phyloP scores from a whole-genome alignment of 2,329 filamentous ascomycete genomes.

The Aspergillus sp. region DNA sequence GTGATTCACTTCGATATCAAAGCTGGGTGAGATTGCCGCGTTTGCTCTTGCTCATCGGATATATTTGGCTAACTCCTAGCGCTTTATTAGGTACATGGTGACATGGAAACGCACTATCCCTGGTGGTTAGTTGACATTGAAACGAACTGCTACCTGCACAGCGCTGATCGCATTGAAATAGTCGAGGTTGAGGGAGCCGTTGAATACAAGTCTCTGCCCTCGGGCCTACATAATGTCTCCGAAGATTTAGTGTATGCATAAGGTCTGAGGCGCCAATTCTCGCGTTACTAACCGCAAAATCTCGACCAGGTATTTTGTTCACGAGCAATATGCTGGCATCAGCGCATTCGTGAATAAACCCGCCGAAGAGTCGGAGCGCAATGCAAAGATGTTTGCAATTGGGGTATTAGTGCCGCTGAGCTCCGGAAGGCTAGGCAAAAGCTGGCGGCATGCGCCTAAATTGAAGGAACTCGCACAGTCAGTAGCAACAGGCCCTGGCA shows the following conservation, averaged over 20 bases:
- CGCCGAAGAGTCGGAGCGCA: constrained; percentile 74
- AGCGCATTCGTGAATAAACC: constrained; percentile 88
- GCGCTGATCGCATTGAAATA: constrained; percentile 22
- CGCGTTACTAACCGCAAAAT: constrained; percentile 13
- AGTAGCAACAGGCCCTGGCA: constrained; percentile 13
- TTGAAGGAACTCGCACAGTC: constrained; percentile 74
- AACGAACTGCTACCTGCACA: background rate
- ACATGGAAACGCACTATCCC: constrained; percentile 77
- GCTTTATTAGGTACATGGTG: constrained; percentile 66
- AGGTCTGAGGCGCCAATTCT: background rate
- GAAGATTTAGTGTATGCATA: constrained; percentile 69
- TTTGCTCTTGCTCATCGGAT: background rate
- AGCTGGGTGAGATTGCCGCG: constrained; percentile 64
- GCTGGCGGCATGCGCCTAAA: constrained; percentile 80
- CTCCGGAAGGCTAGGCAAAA: constrained; percentile 79
- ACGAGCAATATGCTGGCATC: constrained; percentile 78
- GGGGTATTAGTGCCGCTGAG: constrained; percentile 84
- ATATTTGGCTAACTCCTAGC: constrained; percentile 4
- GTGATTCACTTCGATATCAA: constrained; percentile 91
- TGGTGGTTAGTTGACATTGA: constrained; percentile 53
- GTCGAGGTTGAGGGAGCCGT: constrained; percentile 76
- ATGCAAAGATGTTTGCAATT: constrained; percentile 90
- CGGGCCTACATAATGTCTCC: constrained; percentile 82
- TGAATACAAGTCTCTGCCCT: constrained; percentile 95
- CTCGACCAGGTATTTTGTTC: constrained; percentile 78